Percentiles rank a stretch among this genome's conserved stretches.
phyloP scores from a whole-genome alignment of 371 early-diverging fungal genomes.

The Syncephalastrum sp. region DNA sequence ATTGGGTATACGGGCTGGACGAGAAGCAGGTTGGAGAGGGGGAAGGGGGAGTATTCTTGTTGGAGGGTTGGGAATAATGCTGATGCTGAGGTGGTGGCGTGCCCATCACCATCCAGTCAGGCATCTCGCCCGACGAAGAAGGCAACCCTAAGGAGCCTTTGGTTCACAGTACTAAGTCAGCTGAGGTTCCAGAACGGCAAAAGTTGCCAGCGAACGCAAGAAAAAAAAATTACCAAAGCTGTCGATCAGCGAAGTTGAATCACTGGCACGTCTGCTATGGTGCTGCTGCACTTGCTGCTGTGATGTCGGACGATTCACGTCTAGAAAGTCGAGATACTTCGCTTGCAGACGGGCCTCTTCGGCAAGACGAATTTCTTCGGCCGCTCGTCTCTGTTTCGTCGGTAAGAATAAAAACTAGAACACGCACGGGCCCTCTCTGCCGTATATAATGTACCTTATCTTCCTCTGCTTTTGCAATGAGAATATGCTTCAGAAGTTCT shows the following conservation, averaged over 20 bases:
- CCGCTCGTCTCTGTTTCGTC: slow-evolving; percentile 35
- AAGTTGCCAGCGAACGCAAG: background rate
- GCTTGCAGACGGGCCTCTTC: slow-evolving; percentile 43
- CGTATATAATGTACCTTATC: slow-evolving; percentile 35
- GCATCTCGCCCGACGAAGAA: slow-evolving; percentile 5
- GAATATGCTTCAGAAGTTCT: slow-evolving; percentile 48
- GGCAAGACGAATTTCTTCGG: slow-evolving; percentile 44
- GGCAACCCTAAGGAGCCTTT: slow-evolving; percentile 19
- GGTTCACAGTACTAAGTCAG: background rate
- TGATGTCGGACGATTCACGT: slow-evolving; percentile 6
- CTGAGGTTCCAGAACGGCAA: too few relatives aligned
- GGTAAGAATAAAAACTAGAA: background rate
- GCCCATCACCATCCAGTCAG: slow-evolving; percentile 15
- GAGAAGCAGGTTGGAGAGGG: slow-evolving; percentile 28
- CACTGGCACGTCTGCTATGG: slow-evolving; percentile 24
- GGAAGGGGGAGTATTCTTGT: slow-evolving; percentile 34
- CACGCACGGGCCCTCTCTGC: background rate
- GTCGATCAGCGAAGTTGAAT: slow-evolving; percentile 27
- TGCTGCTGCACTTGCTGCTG: slow-evolving; percentile 1
- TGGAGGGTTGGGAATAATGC: too few relatives aligned
- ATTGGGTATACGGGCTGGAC: slow-evolving; percentile 28
- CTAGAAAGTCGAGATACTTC: slow-evolving; percentile 43
- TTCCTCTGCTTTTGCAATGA: slow-evolving; percentile 54
- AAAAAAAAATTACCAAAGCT: slow-evolving; percentile 20
- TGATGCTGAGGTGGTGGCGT: background rate